These are phyloP conservation scores for Furcasterigmium furcatum DNA, from an alignment of 2,329 filamentous ascomycete genomes.

Conservation along the genomic window DNA sequence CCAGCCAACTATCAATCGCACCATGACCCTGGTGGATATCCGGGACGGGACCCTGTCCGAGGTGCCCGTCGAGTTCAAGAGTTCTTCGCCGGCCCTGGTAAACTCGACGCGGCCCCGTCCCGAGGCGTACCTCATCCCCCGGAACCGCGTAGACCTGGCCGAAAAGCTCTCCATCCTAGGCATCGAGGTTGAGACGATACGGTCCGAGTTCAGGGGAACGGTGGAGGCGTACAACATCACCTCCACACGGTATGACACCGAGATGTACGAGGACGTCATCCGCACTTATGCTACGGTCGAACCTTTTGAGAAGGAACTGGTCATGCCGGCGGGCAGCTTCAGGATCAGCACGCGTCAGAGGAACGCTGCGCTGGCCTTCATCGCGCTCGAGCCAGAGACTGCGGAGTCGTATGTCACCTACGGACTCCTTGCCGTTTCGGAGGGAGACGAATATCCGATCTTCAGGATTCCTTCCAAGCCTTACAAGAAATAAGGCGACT, in stretches of 20 bases:
- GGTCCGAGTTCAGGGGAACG: slow-evolving; percentile 3
- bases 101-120: slow-evolving; percentile 6
- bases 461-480: no score
- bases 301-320: background rate
- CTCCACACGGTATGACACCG: background rate
- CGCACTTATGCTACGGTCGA: slow-evolving; percentile 1
- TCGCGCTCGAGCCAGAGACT: slow-evolving; percentile 8
- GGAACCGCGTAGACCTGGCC: slow-evolving; percentile 5
- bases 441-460: slow-evolving; percentile 21
- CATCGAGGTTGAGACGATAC: slow-evolving; percentile 4
- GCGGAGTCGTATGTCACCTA: slow-evolving; percentile 11
- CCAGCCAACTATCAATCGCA: background rate
- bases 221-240: slow-evolving; percentile 4
- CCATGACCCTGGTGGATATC: slow-evolving; percentile 5
- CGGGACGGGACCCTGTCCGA: slow-evolving; percentile 4
- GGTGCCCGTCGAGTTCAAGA: slow-evolving; percentile 8
- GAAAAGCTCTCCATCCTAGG: slow-evolving; percentile 4
- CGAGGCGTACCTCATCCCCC: slow-evolving; percentile 9
- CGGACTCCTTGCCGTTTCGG: slow-evolving; percentile 15
- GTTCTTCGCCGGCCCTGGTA: slow-evolving; percentile 6
- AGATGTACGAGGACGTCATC: slow-evolving; percentile 5
- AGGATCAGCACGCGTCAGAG: slow-evolving; percentile 6
- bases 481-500: no score
- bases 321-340: slow-evolving; percentile 6
- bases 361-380: slow-evolving; percentile 7